phyloP scores from a whole-genome alignment of 495 filamentous ascomycete genomes.

The Neurospora intermedia region DNA sequence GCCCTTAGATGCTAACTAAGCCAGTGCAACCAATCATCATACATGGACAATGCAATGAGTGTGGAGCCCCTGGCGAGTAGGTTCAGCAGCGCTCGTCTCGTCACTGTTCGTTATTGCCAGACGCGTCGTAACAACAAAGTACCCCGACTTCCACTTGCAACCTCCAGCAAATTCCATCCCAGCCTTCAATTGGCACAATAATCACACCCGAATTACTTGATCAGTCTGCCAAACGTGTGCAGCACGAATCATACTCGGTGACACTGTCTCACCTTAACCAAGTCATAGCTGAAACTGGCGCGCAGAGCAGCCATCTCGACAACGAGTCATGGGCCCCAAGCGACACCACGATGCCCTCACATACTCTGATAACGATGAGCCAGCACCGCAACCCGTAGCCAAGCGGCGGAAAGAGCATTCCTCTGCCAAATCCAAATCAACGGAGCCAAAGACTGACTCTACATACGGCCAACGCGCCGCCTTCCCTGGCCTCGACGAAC shows the following conservation, averaged over 20 bases:
- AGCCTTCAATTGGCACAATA: not conserved
- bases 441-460: slow-evolving; percentile 40
- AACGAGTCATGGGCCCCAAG: slow-evolving; percentile 20
- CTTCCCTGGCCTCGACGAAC: slow-evolving; percentile 60
- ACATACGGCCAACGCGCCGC: slow-evolving; percentile 66
- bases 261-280: not conserved
- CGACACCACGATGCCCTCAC: slow-evolving; percentile 10
- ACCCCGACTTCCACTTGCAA: not conserved
- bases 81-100: not conserved
- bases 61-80: not conserved
- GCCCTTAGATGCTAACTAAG: not conserved
- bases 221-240: not conserved
- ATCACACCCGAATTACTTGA: not conserved
- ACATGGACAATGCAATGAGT: not conserved
- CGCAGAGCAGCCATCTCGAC: not conserved
- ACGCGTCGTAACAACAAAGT: not conserved
- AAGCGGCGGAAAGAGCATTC: slow-evolving; percentile 18
- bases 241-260: not conserved
- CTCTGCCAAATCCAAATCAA: slow-evolving; percentile 10
- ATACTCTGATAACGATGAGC: slow-evolving; percentile 5
- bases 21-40: not conserved
- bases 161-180: not conserved
- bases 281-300: not conserved
- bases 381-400: slow-evolving; percentile 11
- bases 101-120: not conserved